phyloP scores from a whole-genome alignment of 1,284 basidiomycete genomes.

The Kalmanozyma brasiliensis region DNA sequence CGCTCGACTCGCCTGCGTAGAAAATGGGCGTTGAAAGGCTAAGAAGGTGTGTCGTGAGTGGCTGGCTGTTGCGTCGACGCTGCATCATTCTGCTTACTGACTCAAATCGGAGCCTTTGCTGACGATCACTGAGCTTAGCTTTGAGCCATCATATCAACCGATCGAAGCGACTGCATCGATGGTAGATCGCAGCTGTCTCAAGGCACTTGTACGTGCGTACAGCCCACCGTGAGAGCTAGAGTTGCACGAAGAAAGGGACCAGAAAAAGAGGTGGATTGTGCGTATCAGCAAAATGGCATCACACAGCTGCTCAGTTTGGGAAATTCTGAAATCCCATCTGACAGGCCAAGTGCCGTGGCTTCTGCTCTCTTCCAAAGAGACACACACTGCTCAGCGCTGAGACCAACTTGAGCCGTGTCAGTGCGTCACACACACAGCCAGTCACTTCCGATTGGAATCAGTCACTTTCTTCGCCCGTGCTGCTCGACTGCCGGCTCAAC shows the following conservation, averaged over 20 bases:
- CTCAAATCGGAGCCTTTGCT: no score
- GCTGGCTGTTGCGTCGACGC: neutral
- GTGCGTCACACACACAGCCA: slow-evolving; percentile 6
- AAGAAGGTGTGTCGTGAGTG: slow-evolving; percentile 5
- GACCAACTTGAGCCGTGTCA: no score
- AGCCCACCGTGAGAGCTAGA: neutral
- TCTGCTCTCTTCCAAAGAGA: neutral
- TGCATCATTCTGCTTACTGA: no score
- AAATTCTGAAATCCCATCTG: neutral
- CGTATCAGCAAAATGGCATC: neutral
- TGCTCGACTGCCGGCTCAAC: no score
- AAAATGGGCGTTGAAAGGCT: neutral
- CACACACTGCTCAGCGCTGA: neutral
- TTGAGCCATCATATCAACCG: no score
- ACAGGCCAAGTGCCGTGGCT: slow-evolving; percentile 6
- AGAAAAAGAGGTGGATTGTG: neutral
- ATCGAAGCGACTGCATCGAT: no score
- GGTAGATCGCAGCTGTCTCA: no score
- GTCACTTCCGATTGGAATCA: neutral
- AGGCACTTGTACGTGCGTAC: no score
- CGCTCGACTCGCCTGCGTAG: neutral
- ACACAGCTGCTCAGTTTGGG: slow-evolving; percentile 1
- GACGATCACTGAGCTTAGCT: no score
- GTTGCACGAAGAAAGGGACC: neutral
- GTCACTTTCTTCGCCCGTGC: no score